Evolutionary conservation across 805 yeast species (phyloP).

Genomic region (Monosporozyma solicola): DNA sequence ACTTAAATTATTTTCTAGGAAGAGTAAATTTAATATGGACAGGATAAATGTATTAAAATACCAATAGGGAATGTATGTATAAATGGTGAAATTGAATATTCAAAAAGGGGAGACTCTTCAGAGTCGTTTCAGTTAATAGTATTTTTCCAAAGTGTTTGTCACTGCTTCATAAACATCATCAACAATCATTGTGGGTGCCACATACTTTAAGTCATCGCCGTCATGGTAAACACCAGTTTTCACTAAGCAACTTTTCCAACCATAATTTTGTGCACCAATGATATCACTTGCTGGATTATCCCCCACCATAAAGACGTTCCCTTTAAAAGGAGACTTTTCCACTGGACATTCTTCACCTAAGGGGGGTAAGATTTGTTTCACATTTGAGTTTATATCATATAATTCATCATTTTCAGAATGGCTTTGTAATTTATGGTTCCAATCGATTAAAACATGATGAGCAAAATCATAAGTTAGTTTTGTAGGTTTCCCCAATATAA

Average conservation of each 20-base stretch:
- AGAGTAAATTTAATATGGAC: too few relatives aligned
- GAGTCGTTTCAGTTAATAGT: not conserved
- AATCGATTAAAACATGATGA: slow-evolving; percentile 51
- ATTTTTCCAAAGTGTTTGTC: slow-evolving; percentile 15
- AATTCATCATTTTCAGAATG: slow-evolving; percentile 6
- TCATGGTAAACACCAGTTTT: slow-evolving; percentile 81
- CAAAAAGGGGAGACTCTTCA: not conserved
- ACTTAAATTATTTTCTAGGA: too few relatives aligned
- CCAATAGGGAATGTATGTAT: not conserved
- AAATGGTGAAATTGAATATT: not conserved
- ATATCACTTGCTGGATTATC: slow-evolving; percentile 95
- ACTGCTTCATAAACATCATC: slow-evolving; percentile 49
- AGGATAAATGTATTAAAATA: too few relatives aligned
- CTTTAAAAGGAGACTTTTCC: slow-evolving; percentile 34
- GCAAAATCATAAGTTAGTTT: slow-evolving; percentile 76
- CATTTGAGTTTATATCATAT: not conserved
- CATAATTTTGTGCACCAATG: slow-evolving; percentile 74
- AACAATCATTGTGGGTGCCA: slow-evolving; percentile 42
- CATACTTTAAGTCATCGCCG: slow-evolving; percentile 33
- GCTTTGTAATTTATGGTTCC: slow-evolving; percentile 35
- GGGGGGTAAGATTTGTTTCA: slow-evolving; percentile 33
- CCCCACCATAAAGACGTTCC: slow-evolving; percentile 85
- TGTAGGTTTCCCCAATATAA: slow-evolving; percentile 76
- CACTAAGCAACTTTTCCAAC: slow-evolving; percentile 83
- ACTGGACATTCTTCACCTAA: slow-evolving; percentile 34